Percentiles rank a stretch among this genome's conserved stretches.
Conservation (phyloP, 768 basidiomycete species). For the Dentipellis fragilis region DNA sequence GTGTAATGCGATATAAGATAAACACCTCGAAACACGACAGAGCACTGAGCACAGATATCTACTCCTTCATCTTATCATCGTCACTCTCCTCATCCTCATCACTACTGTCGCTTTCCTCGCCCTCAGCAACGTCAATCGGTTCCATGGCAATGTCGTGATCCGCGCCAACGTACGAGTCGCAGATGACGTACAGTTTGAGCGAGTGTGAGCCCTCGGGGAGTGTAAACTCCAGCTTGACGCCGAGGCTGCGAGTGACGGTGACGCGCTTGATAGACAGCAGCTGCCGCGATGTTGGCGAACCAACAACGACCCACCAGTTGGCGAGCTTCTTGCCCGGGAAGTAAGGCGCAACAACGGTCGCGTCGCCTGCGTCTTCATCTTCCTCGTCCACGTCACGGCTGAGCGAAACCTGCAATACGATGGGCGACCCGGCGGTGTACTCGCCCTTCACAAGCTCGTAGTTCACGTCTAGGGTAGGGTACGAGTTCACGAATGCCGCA, state of each 20-base stretch:
- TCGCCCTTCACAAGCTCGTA: conserved; percentile 82
- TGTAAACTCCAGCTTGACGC: conserved; percentile 82
- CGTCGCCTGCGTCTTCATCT: conserved; percentile 51
- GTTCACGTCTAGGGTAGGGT: conserved; percentile 89
- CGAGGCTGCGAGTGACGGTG: conserved; percentile 63
- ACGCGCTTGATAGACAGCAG: conserved; percentile 84
- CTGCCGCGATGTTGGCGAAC: conserved; percentile 71
- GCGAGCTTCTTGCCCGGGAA: conserved; percentile 87
- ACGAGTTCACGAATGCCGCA: conserved; percentile 92
- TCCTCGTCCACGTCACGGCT: conserved; percentile 61
- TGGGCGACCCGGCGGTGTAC: conserved; percentile 78
- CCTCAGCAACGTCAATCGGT: conserved; percentile 79
- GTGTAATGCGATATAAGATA: neutral
- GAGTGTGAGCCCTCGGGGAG: conserved; percentile 75
- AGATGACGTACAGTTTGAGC: conserved; percentile 85
- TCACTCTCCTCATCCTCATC: conserved; percentile 69
- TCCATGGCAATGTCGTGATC: conserved; percentile 87
- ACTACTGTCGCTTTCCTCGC: conserved; percentile 79
- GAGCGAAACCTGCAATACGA: conserved; percentile 70
- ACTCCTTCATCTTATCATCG: conserved; percentile 54
- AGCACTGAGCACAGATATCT: conserved; percentile 1
- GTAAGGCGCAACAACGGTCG: conserved; percentile 85
- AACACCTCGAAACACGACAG: too few species aligned
- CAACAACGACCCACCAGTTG: conserved; percentile 97
- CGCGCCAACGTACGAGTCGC: conserved; percentile 84